phyloP scores from a whole-genome alignment of 257 asterid genomes.

The Verbena officinalis region DNA sequence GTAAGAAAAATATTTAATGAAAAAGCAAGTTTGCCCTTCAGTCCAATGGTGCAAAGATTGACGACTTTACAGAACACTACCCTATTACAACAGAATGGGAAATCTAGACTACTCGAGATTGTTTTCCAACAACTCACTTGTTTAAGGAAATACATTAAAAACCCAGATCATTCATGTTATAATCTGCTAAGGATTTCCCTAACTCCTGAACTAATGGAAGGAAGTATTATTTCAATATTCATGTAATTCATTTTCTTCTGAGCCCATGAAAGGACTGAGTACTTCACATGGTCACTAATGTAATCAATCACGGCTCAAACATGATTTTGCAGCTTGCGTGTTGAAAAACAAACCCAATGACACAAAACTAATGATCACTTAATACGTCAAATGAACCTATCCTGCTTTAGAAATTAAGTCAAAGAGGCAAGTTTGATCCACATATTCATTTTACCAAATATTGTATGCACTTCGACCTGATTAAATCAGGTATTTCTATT shows the following conservation, averaged over 20 bases:
- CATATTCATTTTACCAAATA: background rate
- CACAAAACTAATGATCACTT: background rate
- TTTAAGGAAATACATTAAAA: background rate
- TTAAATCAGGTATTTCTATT: background rate
- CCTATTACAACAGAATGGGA: background rate
- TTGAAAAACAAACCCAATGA: background rate
- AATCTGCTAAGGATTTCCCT: background rate
- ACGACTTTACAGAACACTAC: background rate
- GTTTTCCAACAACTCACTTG: background rate
- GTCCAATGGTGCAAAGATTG: too few relatives aligned
- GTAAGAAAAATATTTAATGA: too few relatives aligned
- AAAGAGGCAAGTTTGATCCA: background rate
- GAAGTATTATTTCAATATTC: background rate
- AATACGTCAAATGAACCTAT: background rate
- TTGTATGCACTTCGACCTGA: background rate
- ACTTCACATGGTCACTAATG: background rate
- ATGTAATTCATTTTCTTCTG: background rate
- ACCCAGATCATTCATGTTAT: background rate
- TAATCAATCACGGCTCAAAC: background rate
- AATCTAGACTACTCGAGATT: background rate
- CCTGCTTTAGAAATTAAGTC: background rate
- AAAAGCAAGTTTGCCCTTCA: too few relatives aligned
- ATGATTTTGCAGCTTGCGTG: background rate
- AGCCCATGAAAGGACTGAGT: background rate
- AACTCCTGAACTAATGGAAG: background rate